Conservation (phyloP, 1,284 basidiomycete genomes). For the Fomitiporia mediterranea region DNA sequence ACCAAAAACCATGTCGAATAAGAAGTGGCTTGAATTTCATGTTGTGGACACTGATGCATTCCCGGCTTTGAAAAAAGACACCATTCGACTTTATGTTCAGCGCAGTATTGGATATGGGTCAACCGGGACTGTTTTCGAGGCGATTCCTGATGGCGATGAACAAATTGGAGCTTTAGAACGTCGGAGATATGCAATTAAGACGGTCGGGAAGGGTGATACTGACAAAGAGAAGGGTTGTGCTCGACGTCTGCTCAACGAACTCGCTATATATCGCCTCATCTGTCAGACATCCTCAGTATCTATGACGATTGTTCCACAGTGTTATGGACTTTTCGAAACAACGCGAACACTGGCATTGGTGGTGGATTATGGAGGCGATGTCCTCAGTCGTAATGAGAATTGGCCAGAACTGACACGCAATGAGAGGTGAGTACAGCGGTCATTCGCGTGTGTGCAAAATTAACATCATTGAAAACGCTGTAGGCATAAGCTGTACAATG, state of each 20-base stretch:
- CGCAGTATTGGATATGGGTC: background rate
- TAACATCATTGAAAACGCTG: background rate
- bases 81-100: background rate
- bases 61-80: background rate
- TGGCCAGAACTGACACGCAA: background rate
- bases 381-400: background rate
- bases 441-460: background rate
- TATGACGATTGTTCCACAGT: background rate
- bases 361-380: background rate
- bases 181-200: background rate
- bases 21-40: background rate
- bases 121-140: slow-evolving; percentile 1
- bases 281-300: background rate
- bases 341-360: background rate
- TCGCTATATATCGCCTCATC: background rate
- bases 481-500: background rate
- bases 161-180: background rate
- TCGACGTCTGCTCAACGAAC: background rate
- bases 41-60: background rate
- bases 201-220: background rate
- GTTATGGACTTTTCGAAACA: slow-evolving; percentile 4
- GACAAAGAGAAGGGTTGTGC: background rate
- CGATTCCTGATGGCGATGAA: background rate
- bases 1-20: background rate
- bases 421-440: background rate